Evolutionary conservation across 441 rosid genomes (phyloP).

Genomic region (Euphorbia schlechtendalii): DNA sequence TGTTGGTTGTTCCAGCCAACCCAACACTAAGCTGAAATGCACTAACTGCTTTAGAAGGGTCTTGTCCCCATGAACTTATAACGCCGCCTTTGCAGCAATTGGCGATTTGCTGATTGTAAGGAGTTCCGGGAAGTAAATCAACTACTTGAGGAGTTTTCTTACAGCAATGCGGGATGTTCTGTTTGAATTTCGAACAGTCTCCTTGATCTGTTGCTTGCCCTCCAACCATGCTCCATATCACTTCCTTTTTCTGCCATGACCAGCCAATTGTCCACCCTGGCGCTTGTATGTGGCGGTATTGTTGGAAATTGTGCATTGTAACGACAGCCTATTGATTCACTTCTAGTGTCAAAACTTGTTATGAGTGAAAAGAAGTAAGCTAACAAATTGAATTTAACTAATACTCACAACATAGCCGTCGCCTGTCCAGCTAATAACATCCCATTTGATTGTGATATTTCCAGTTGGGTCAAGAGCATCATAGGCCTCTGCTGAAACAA

Average conservation of each 20-base stretch:
- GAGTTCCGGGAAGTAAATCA: slow-evolving; percentile 77
- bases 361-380: not conserved
- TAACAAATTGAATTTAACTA: not conserved
- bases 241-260: slow-evolving; percentile 74
- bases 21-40: slow-evolving; percentile 78
- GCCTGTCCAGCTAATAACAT: slow-evolving; percentile 64
- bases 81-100: slow-evolving; percentile 90
- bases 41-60: slow-evolving; percentile 51
- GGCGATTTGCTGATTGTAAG: slow-evolving; percentile 55
- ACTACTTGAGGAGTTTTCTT: slow-evolving; percentile 59
- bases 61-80: slow-evolving; percentile 64
- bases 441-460: slow-evolving; percentile 92
- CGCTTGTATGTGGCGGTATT: slow-evolving; percentile 68
- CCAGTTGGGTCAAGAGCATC: slow-evolving; percentile 87
- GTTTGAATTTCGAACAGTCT: slow-evolving; percentile 81
- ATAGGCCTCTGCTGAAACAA: slow-evolving; percentile 49
- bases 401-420: slow-evolving; percentile 79
- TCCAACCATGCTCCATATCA: slow-evolving; percentile 71
- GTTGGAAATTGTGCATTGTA: slow-evolving; percentile 70
- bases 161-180: slow-evolving; percentile 71
- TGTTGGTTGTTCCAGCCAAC: slow-evolving; percentile 63
- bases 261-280: slow-evolving; percentile 87
- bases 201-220: slow-evolving; percentile 80
- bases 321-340: slow-evolving; percentile 53
- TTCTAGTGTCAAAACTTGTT: slow-evolving; percentile 3